Conservation (phyloP, 2,329 filamentous ascomycete species). For the Graphium sp. region DNA sequence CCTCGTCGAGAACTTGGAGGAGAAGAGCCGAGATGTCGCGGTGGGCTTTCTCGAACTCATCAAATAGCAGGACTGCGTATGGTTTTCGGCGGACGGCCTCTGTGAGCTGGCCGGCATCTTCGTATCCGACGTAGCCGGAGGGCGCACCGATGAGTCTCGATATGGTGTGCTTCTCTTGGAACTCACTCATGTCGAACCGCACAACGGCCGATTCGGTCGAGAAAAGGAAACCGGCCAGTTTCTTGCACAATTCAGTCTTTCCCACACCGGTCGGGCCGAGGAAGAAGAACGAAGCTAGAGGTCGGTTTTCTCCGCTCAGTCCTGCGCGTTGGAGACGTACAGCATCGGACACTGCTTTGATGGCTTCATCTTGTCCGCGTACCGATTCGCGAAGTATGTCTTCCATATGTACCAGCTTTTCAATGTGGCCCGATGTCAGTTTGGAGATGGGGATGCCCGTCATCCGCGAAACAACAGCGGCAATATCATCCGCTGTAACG, state of each 20-base stretch:
- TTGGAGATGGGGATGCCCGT: constrained; percentile 90
- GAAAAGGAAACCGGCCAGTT: constrained; percentile 84
- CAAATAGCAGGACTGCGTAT: constrained; percentile 85
- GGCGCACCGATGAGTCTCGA: constrained; percentile 84
- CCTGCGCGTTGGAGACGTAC: constrained; percentile 89
- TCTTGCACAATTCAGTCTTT: constrained; percentile 95
- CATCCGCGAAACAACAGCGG: constrained; percentile 72
- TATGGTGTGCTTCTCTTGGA: constrained; percentile 93
- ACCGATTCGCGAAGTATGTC: constrained; percentile 70
- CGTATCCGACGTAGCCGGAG: constrained; percentile 90
- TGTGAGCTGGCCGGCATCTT: constrained; percentile 89
- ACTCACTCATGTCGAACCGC: constrained; percentile 95
- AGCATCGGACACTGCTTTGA: constrained; percentile 80
- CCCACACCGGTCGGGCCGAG: constrained; percentile 90
- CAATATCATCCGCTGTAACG: constrained; percentile 91
- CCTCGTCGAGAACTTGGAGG: constrained; percentile 88
- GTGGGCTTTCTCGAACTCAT: constrained; percentile 96
- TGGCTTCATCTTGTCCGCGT: constrained; percentile 84
- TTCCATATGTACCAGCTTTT: constrained; percentile 94
- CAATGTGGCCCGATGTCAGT: constrained; percentile 81
- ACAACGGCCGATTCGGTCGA: constrained; percentile 82
- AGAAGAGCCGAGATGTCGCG: constrained; percentile 84
- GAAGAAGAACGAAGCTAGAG: constrained; percentile 93
- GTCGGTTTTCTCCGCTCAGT: constrained; percentile 77
- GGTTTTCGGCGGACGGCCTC: constrained; percentile 91